Percentiles rank a stretch among this genome's conserved stretches.
These are phyloP conservation scores for Fusarium irregulare DNA, from an alignment of 2,329 filamentous ascomycete genomes.

Conservation along the genomic window DNA sequence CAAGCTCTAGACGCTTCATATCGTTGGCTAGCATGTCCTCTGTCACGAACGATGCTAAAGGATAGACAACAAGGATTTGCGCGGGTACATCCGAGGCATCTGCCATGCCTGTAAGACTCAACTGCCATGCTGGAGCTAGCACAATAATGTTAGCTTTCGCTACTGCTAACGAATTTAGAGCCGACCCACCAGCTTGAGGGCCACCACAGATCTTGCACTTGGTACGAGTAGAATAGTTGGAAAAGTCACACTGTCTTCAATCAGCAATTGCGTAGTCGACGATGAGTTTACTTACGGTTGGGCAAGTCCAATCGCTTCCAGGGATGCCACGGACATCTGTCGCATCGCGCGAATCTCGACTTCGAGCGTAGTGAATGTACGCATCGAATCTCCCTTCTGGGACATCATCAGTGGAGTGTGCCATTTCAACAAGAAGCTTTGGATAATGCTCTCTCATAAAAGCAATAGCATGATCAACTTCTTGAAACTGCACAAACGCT, in stretches of 20 bases:
- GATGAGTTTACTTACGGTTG: slow-evolving; percentile 45
- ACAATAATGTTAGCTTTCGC: background rate
- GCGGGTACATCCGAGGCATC: slow-evolving; percentile 69
- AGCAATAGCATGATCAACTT: slow-evolving; percentile 53
- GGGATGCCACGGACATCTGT: slow-evolving; percentile 35
- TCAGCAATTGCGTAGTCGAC: slow-evolving; percentile 27
- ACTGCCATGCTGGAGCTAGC: slow-evolving; percentile 47
- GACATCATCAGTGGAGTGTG: slow-evolving; percentile 52
- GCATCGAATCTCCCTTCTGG: slow-evolving; percentile 54
- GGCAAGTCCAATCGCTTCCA: slow-evolving; percentile 52
- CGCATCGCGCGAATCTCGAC: slow-evolving; percentile 51
- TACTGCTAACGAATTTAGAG: background rate
- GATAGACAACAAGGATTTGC: slow-evolving; percentile 80
- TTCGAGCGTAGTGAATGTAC: slow-evolving; percentile 57
- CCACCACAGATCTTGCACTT: slow-evolving; percentile 55
- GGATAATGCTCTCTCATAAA: slow-evolving; percentile 59
- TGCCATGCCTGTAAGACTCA: slow-evolving; percentile 60
- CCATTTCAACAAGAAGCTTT: slow-evolving; percentile 52
- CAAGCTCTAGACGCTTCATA: slow-evolving; percentile 77
- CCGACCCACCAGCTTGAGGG: slow-evolving; percentile 46
- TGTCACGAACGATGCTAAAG: slow-evolving; percentile 75
- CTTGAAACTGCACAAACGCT: slow-evolving; percentile 57
- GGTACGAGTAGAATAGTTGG: slow-evolving; percentile 53
- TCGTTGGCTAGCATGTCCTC: slow-evolving; percentile 80
- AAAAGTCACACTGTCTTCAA: slow-evolving; percentile 52